Evolutionary conservation across 2,329 filamentous ascomycete genomes (phyloP).

Genomic region (Aspergillus vadensis): DNA sequence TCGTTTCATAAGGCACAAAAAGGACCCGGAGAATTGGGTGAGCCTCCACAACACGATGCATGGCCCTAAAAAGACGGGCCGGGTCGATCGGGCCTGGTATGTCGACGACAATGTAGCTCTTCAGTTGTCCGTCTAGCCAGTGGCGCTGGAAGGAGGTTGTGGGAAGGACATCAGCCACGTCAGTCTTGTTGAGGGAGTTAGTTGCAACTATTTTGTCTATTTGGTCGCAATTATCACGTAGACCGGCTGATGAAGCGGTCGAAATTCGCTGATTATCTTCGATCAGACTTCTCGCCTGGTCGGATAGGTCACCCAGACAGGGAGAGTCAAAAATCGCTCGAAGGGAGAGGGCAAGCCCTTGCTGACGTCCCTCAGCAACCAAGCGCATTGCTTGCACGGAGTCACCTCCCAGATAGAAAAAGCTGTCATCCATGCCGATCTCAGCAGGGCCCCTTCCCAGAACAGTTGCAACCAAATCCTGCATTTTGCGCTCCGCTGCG

Average conservation of each 20-base stretch:
- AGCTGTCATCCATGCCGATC: conserved; percentile 43
- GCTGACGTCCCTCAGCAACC: neutral
- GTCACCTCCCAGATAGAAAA: conserved; percentile 42
- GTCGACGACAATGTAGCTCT: neutral
- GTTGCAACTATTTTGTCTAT: neutral
- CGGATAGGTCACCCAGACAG: neutral
- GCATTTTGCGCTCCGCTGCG: neutral
- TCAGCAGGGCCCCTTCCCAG: conserved; percentile 30
- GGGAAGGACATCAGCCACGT: conserved; percentile 19
- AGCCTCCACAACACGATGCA: neutral
- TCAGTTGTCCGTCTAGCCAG: neutral
- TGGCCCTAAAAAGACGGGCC: neutral
- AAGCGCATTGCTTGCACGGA: neutral
- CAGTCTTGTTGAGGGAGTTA: conserved; percentile 1
- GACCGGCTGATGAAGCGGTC: neutral
- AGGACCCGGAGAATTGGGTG: neutral
- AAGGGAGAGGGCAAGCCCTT: conserved; percentile 23
- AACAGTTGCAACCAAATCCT: conserved; percentile 34
- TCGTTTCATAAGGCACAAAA: neutral
- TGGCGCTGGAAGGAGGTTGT: neutral
- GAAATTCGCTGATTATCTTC: neutral
- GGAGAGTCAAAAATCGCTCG: neutral
- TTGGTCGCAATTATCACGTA: neutral
- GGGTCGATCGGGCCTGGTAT: neutral
- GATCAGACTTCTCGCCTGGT: neutral